phyloP scores from a whole-genome alignment of 2,329 filamentous ascomycete genomes.

The Apiospora sp. region DNA sequence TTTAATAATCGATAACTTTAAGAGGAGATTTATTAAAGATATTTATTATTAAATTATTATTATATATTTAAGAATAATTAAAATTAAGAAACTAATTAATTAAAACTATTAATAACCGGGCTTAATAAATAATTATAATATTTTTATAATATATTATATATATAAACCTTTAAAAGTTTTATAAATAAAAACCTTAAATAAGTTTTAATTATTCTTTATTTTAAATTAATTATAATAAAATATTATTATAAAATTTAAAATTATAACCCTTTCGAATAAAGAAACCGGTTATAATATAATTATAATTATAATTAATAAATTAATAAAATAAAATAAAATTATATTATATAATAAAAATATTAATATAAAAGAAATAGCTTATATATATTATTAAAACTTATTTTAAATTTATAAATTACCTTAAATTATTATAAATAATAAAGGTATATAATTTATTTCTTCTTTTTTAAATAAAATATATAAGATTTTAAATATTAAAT shows the following conservation, averaged over 20 bases:
- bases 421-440: conserved; percentile 19
- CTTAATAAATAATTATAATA: neutral
- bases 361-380: conserved; percentile 25
- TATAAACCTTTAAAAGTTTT: neutral
- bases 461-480: conserved; percentile 25
- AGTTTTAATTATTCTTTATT: neutral
- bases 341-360: conserved; percentile 19
- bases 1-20: no score
- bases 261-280: neutral
- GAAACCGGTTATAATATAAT: neutral
- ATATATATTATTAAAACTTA: conserved; percentile 21
- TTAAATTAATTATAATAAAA: neutral
- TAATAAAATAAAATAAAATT: conserved; percentile 22
- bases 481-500: conserved; percentile 25
- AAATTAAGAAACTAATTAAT: neutral
- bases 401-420: neutral
- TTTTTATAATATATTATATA: neutral
- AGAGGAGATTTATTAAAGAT: no score
- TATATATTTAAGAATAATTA: neutral
- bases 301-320: neutral
- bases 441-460: conserved; percentile 24
- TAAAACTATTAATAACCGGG: neutral
- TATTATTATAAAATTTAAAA: neutral
- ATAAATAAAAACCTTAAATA: neutral
- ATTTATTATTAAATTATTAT: neutral